Base-by-base conservation (phyloP, 1,284 basidiomycete species). In the Ceratobasidium sp. region DNA sequence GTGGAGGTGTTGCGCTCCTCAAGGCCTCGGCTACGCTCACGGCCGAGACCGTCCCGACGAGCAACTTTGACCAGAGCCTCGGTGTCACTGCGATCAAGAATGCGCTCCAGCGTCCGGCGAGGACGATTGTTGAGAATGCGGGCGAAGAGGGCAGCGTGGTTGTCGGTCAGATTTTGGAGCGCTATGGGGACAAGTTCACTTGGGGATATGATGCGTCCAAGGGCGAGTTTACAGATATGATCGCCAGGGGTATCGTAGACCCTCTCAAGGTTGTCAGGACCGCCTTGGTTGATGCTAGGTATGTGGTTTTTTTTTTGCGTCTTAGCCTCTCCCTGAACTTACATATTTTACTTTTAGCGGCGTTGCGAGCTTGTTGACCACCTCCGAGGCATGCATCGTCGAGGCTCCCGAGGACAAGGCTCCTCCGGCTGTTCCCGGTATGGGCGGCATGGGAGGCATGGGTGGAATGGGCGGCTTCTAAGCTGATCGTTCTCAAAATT, bases 51-150 rank as follows among this genome's bases (percentile, higher is more conserved):
- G 87, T 98, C 75, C 79, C 86, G 49, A 92, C 93, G 3, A 83
- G 84, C 79, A 98, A 98, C 92, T 98, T 98, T 79, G 96, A 99
- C 84, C 96, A 98, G 79, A 91, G 95, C 78, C 91, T 98, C 68
- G 96, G 96, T 77, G 93, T 99, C 45, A 87, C 89, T 71, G 98
- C 98, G 80, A 94, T 98, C 80, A 88, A 90, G 68, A 88, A 92
- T 27, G 96, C 96, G 27, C 82, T 99, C 69, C 89, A 89, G 43
- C 85, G 90, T 73, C 93, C 93, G 10, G 86, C 91, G 20, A 91
- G 94, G 70, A 93, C 92, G 17, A 99, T 99, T 78, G 86, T 96
- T 73, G 87, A 87, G 78, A 98, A 99, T 78, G 96, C 96, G 7
- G 96, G 96, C 56, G 95, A 98, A 81, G 96, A 98, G 80, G 86